phyloP scores from a whole-genome alignment of 202 grass and related monocot species.

The Eragrostis tef region DNA sequence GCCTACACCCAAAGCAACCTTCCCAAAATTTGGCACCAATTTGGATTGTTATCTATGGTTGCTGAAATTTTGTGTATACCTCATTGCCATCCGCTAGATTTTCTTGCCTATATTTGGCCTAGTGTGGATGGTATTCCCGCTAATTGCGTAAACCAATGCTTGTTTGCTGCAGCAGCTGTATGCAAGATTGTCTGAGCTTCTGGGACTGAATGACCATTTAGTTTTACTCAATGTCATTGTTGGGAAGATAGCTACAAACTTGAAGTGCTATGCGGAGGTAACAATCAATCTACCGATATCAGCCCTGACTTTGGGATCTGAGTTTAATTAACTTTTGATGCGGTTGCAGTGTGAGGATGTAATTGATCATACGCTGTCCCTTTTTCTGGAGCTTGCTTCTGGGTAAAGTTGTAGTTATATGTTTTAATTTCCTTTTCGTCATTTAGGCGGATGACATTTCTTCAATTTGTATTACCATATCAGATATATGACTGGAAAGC shows the following conservation, averaged over 20 bases:
- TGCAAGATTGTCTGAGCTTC: conserved; percentile 94
- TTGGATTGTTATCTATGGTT: neutral
- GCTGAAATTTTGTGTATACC: conserved; percentile 21
- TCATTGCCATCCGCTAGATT: neutral
- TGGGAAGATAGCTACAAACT: conserved; percentile 96
- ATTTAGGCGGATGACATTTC: conserved; percentile 44
- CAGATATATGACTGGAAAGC: conserved; percentile 99
- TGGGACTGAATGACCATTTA: conserved; percentile 96
- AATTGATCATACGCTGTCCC: conserved; percentile 90
- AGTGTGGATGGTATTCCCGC: conserved; percentile 6
- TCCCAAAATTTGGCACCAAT: conserved; percentile 18
- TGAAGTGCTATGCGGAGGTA: conserved; percentile 94
- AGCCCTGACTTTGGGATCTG: conserved; percentile 36
- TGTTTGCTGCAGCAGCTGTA: conserved; percentile 93
- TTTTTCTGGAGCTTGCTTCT: conserved; percentile 91
- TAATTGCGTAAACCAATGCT: conserved; percentile 37
- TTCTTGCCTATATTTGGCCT: neutral
- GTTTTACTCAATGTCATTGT: conserved; percentile 98
- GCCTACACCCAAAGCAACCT: neutral
- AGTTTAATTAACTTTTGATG: conserved; percentile 55
- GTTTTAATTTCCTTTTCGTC: conserved; percentile 31
- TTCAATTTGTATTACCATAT: conserved; percentile 43
- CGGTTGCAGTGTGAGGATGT: conserved; percentile 83
- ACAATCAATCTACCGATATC: conserved; percentile 40
- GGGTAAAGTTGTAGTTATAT: conserved; percentile 64